Conservation (phyloP, 2,329 filamentous ascomycete species). For the Fusarium sp. region DNA sequence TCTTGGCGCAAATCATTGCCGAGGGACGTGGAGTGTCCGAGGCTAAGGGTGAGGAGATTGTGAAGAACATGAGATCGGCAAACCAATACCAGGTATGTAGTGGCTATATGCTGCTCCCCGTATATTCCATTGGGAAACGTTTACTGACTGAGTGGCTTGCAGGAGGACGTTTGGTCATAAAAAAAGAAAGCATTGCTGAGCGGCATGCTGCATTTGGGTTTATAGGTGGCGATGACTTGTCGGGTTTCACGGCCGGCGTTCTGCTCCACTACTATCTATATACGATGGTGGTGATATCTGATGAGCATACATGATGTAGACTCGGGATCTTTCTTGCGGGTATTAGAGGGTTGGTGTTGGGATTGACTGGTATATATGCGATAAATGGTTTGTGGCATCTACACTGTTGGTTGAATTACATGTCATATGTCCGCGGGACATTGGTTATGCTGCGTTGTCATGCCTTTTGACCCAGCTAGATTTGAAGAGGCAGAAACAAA, state of each 20-base stretch:
- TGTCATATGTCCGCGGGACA: slow-evolving; percentile 9
- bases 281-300: slow-evolving; percentile 25
- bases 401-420: slow-evolving; percentile 34
- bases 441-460: slow-evolving; percentile 13
- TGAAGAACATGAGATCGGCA: slow-evolving; percentile 94
- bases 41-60: slow-evolving; percentile 92
- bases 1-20: slow-evolving; percentile 88
- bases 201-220: slow-evolving; percentile 34
- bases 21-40: slow-evolving; percentile 85
- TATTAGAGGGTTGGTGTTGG: slow-evolving; percentile 37
- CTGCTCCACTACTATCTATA: slow-evolving; percentile 31
- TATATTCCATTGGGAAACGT: not conserved
- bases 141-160: slow-evolving; percentile 40
- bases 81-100: slow-evolving; percentile 91
- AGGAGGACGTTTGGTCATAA: slow-evolving; percentile 81
- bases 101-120: slow-evolving; percentile 5
- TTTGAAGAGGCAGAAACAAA: slow-evolving; percentile 4
- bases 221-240: slow-evolving; percentile 40
- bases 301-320: slow-evolving; percentile 45
- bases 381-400: slow-evolving; percentile 33
- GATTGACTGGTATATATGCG: slow-evolving; percentile 25
- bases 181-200: slow-evolving; percentile 38
- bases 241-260: slow-evolving; percentile 41
- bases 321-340: slow-evolving; percentile 30
- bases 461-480: not conserved